phyloP scores from a whole-genome alignment of 768 basidiomycete species.

The Tricholoma matsutake region DNA sequence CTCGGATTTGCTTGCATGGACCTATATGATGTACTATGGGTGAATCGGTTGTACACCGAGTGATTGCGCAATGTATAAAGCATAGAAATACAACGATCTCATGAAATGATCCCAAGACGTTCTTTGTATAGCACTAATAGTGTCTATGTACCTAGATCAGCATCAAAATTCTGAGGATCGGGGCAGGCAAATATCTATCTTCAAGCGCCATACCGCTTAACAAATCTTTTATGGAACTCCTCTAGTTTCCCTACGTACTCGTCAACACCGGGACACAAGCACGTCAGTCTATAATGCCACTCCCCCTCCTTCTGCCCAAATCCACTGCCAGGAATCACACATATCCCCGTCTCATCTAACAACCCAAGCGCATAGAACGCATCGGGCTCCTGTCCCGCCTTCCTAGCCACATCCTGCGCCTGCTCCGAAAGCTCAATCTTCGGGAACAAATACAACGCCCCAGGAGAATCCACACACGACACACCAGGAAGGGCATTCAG shows the following conservation, averaged over 20 bases:
- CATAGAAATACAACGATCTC: no score
- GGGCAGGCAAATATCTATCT: neutral
- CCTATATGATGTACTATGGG: no score
- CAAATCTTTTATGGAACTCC: constrained; percentile 33
- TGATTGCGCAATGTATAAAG: no score
- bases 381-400: constrained; percentile 78
- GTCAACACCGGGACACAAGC: constrained; percentile 91
- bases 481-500: constrained; percentile 85
- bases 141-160: neutral
- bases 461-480: constrained; percentile 85
- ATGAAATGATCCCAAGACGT: no score
- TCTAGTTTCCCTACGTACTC: constrained; percentile 88
- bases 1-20: no score
- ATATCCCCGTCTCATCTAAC: constrained; percentile 88
- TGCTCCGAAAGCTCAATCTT: constrained; percentile 68
- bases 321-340: constrained; percentile 89
- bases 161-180: neutral
- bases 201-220: constrained; percentile 22
- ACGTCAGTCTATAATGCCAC: constrained; percentile 90
- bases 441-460: constrained; percentile 94
- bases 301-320: constrained; percentile 93
- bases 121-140: no score
- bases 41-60: no score
- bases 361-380: constrained; percentile 83
- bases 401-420: constrained; percentile 70